Evolutionary conservation across 179 eudicot species (phyloP).

Genomic region (Actinidia polygama): DNA sequence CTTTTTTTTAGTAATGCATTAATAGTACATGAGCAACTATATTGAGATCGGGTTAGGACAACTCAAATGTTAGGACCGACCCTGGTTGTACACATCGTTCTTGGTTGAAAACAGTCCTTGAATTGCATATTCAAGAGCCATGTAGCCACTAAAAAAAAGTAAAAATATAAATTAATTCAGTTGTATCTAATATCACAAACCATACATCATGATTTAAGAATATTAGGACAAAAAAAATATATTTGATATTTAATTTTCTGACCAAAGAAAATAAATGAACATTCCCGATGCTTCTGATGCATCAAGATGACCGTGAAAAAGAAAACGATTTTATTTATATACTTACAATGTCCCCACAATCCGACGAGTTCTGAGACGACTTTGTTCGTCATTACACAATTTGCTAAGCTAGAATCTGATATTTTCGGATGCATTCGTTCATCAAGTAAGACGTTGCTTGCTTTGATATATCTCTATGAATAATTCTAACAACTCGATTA

Average conservation of each 20-base stretch:
- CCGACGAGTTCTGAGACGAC: not conserved
- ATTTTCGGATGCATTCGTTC: conserved; percentile 16
- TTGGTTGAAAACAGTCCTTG: not conserved
- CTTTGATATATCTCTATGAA: conserved; percentile 23
- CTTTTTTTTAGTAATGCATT: too few relatives aligned
- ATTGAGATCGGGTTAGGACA: too few relatives aligned
- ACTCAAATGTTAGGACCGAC: too few relatives aligned
- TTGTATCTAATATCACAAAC: not conserved
- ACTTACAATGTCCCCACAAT: conserved; percentile 20
- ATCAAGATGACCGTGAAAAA: not conserved
- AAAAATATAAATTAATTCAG: not conserved
- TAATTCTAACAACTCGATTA: not conserved
- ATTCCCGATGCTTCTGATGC: not conserved
- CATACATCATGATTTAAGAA: not conserved
- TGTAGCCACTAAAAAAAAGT: not conserved
- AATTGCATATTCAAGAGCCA: not conserved
- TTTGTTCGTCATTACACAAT: conserved; percentile 15
- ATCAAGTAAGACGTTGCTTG: conserved; percentile 13
- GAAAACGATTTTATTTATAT: not conserved
- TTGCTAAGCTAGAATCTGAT: conserved; percentile 20
- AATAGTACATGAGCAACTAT: too few relatives aligned
- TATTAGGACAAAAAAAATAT: too few relatives aligned
- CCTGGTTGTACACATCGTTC: not conserved
- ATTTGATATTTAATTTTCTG: too few relatives aligned
- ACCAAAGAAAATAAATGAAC: not conserved